Evolutionary conservation across 1,139 yeast species (phyloP).

Genomic region (Saccharomyces hybrid): DNA sequence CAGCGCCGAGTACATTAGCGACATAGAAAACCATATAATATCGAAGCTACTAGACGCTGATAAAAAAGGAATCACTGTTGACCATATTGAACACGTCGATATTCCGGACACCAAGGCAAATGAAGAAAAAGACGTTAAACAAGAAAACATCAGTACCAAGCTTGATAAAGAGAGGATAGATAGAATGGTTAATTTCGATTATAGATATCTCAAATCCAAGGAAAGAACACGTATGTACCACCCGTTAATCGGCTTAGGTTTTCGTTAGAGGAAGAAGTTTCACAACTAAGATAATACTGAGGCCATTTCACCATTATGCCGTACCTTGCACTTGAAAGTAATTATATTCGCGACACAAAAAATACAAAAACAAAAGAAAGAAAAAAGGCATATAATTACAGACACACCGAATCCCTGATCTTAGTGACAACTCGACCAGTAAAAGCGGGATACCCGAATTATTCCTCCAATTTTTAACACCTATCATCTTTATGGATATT

Average conservation of each 20-base stretch:
- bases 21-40: not conserved
- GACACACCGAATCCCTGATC: not conserved
- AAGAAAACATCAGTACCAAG: constrained; percentile 2
- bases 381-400: not conserved
- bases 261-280: no score
- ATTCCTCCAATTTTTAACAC: not conserved
- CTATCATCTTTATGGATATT: constrained; percentile 6
- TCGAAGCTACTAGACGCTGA: not conserved
- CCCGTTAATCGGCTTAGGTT: no score
- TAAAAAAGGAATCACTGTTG: constrained; percentile 4
- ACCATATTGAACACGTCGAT: constrained; percentile 3
- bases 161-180: constrained; percentile 1
- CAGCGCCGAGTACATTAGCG: not conserved
- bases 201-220: not conserved
- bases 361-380: not conserved
- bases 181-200: constrained; percentile 8
- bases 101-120: not conserved
- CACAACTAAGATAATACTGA: no score
- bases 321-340: no score
- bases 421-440: not conserved
- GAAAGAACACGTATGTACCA: constrained; percentile 7
- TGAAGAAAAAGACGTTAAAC: not conserved
- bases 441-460: not conserved
- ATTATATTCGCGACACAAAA: not conserved
- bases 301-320: no score